Percentiles rank a stretch among this genome's conserved stretches.
These are phyloP conservation scores for Linnemannia zychae DNA, from an alignment of 192 early-diverging fungal genomes.

Conservation along the genomic window DNA sequence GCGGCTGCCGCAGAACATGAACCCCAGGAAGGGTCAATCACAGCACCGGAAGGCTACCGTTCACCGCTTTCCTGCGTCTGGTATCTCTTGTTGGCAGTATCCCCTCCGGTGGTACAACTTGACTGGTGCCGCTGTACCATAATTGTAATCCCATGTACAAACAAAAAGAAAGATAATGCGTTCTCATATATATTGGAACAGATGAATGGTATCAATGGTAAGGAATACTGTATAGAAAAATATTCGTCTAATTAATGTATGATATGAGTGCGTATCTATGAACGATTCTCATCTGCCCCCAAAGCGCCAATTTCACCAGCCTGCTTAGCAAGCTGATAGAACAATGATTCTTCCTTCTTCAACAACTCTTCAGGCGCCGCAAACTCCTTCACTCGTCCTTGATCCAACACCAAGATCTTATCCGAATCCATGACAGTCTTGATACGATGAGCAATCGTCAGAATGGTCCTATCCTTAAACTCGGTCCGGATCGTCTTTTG, in stretches of 20 bases:
- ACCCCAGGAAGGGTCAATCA: background rate
- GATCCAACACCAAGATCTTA: slow-evolving; percentile 84
- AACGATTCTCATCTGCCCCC: too few relatives aligned
- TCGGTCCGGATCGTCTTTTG: slow-evolving; percentile 85
- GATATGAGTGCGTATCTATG: too few relatives aligned
- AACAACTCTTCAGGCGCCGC: slow-evolving; percentile 37
- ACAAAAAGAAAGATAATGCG: too few relatives aligned
- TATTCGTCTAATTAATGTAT: too few relatives aligned
- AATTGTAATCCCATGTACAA: too few relatives aligned
- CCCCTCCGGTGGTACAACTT: background rate
- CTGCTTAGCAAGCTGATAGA: slow-evolving; percentile 27
- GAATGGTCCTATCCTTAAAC: slow-evolving; percentile 84
- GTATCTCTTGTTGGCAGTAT: background rate
- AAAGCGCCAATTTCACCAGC: slow-evolving; percentile 27
- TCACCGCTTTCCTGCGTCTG: background rate
- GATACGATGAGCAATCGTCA: slow-evolving; percentile 93
- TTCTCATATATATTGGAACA: too few relatives aligned
- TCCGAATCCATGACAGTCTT: slow-evolving; percentile 90
- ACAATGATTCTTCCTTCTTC: slow-evolving; percentile 8
- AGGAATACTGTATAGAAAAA: too few relatives aligned
- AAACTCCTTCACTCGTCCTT: slow-evolving; percentile 72
- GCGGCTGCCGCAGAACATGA: background rate
- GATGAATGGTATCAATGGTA: too few relatives aligned
- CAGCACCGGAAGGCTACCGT: background rate
- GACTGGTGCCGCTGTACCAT: background rate